Conservation (phyloP, 2,329 filamentous ascomycete genomes). For the Rutstroemia sp. region DNA sequence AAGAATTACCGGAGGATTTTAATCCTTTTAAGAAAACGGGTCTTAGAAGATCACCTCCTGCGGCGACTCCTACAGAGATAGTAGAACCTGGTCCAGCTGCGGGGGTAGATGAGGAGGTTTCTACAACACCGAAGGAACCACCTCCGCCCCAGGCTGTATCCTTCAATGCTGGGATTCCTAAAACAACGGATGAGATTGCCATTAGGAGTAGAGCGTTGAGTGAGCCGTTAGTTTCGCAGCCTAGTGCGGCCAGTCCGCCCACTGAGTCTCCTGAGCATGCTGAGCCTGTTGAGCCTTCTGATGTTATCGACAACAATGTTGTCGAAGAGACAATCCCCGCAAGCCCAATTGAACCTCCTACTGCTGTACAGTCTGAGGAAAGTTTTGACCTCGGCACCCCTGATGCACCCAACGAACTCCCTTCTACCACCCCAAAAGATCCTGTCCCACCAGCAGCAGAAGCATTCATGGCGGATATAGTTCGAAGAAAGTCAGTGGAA, state of each 20-base stretch:
- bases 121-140: slow-evolving; percentile 13
- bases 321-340: not conserved
- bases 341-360: not conserved
- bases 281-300: slow-evolving; percentile 6
- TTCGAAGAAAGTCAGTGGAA: not conserved
- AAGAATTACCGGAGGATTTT: slow-evolving; percentile 6
- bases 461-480: not conserved
- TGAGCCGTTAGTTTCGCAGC: not conserved
- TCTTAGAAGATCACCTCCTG: slow-evolving; percentile 14
- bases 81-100: not conserved
- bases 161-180: not conserved
- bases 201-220: slow-evolving; percentile 3
- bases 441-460: not conserved
- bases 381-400: not conserved
- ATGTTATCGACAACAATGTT: not conserved
- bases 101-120: not conserved
- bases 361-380: not conserved
- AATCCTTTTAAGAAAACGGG: slow-evolving; percentile 14
- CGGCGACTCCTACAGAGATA: not conserved
- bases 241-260: not conserved
- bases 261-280: not conserved
- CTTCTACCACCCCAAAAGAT: slow-evolving; percentile 1
- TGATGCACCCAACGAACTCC: not conserved
- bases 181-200: not conserved
- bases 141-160: not conserved